Evolutionary conservation across 2,329 filamentous ascomycete genomes (phyloP), one percentile per base, ranked within the genome.

Genomic region (Amesomyces nigricolor): DNA sequence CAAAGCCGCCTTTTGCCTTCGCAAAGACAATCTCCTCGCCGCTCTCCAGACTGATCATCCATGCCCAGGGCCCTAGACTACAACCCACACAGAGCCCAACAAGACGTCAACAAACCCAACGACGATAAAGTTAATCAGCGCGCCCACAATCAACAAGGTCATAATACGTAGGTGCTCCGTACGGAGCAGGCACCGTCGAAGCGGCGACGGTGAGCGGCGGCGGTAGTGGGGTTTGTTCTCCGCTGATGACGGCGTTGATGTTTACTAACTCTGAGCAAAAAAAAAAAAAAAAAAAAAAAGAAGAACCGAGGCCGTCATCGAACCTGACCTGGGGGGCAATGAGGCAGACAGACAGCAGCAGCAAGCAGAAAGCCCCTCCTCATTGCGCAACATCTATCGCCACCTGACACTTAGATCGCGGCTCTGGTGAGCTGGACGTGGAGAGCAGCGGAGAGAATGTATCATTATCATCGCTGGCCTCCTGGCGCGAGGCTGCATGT

Each of bases 21-120:
- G 70, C 71, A 30, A 73, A 73, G 44, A 75, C 77, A 0, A 75
- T 78, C 51, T 69, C 66, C 57, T 77, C 72, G 60, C 69, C 74
- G 1, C 73, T 77, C 64, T 78, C 78, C 48, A 78, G 66, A 8
- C 61, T 64, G 55, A 26, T 26, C 22, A 26, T 26, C 22, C 6
- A 26, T 26, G 4, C 22, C 71, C 71, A 56, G 78, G 78, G 0
- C 70, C 75, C 3, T 78, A 26, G 22, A 26, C 22, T 26, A 26
- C 22, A 26, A 26, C 22, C 22, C 22, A 26, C 22, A 26, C 22
- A 26, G 22, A 26, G 64, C 0, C 76, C 76, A 10, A 78, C 62
- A 1, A 79, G 70, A 1, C 76, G 47, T 77, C 73, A 5, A 73
- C 70, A 13, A 70, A 65, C 4, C 65, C 58, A 45, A 73, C 67